Base-by-base conservation (phyloP, 768 basidiomycete species). In the Hebeloma cylindrosporum region DNA sequence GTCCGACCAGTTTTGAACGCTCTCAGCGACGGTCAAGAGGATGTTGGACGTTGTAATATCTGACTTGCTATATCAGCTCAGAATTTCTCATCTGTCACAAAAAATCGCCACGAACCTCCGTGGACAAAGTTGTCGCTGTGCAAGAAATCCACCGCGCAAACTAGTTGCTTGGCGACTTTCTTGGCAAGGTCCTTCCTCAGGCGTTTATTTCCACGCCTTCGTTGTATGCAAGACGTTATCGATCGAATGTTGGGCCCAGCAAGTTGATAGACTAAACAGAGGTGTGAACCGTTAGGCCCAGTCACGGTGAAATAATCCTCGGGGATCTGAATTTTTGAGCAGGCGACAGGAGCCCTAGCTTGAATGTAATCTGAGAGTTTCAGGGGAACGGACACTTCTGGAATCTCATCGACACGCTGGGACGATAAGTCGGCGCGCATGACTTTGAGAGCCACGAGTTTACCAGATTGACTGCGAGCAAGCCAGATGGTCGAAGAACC, bases 261-360 rank as follows among this genome's bases (percentile, higher is more conserved):
- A 40, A 79, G 61, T 36, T 66, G 68, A 63, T 59, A 73, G 35
- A 78, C 66, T 53, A 79, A 68, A 52, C 65, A 76, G 18, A 66
- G 69, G 57, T 80, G 79, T 32, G 66, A 63, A 26, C 78, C 79
- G 54, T 78, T 79, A 1, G 74, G 74, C 16, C 77, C 74, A 14
- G 60, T 50, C 42, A 67, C 69, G 25, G 61, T 48, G 64, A 79
- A 79, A 57, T 77, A 63, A 55, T 78, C 63, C 4, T 71, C 59
- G 10, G 72, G 54, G 31, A 46, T 47, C 43, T 63, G 67, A 33
- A 70, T 30, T 50, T 50, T 7, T 5, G 41, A 30, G 29, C 9
- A 65, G n/a, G n/a, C n/a, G n/a, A n/a, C n/a, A n/a, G n/a, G n/a
- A n/a, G n/a, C n/a, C n/a, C n/a, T n/a, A n/a, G n/a, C 62, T 22